Conservation (phyloP, 371 early-diverging fungal species). For the Mucor piriformis region DNA sequence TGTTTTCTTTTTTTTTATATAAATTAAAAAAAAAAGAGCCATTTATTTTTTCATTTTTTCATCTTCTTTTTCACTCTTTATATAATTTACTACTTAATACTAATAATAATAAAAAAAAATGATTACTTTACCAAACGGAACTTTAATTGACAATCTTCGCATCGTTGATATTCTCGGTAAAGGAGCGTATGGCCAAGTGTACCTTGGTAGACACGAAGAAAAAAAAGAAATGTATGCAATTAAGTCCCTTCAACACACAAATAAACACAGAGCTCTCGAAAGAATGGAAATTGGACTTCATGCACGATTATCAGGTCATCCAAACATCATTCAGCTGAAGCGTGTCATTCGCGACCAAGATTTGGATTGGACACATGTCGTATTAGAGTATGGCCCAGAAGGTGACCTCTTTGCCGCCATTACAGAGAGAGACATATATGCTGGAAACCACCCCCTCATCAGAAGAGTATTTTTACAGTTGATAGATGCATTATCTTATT, state of each 20-base stretch:
- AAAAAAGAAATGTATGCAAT: slow-evolving; percentile 55
- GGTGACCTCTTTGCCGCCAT: slow-evolving; percentile 73
- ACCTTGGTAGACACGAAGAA: slow-evolving; percentile 38
- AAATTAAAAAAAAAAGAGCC: too few species aligned
- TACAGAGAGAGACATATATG: slow-evolving; percentile 56
- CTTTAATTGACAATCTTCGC: slow-evolving; percentile 34
- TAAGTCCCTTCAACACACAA: slow-evolving; percentile 63
- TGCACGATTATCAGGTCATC: slow-evolving; percentile 60
- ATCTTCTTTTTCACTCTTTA: neutral
- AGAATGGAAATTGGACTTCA: slow-evolving; percentile 73
- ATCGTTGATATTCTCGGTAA: slow-evolving; percentile 60
- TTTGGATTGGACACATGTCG: slow-evolving; percentile 58
- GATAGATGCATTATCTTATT: slow-evolving; percentile 56
- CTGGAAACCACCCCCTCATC: slow-evolving; percentile 50
- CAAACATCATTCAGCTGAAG: slow-evolving; percentile 71
- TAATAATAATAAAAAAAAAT: neutral
- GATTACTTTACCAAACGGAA: slow-evolving; percentile 14
- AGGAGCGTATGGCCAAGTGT: slow-evolving; percentile 77
- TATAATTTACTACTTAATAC: neutral
- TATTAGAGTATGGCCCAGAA: slow-evolving; percentile 72
- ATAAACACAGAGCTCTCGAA: slow-evolving; percentile 12
- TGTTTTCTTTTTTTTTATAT: too few species aligned
- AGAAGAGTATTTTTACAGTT: slow-evolving; percentile 60
- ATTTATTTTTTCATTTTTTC: neutral
- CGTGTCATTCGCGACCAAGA: slow-evolving; percentile 60